phyloP scores from a whole-genome alignment of 148 eudicot species.

The Camellia granthamiana region DNA sequence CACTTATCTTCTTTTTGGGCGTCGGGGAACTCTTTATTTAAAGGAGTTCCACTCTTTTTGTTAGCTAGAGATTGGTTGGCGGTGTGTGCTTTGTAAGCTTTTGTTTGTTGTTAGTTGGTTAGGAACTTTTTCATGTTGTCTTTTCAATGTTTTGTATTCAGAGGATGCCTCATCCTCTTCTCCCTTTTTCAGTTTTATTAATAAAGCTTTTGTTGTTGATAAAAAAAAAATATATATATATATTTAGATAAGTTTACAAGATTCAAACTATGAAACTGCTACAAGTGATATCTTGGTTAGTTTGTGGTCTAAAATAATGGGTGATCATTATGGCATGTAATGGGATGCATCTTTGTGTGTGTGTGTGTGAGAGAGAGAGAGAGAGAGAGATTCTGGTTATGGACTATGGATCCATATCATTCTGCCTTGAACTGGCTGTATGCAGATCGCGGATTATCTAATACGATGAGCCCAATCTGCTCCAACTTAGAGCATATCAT shows the following conservation, averaged over 20 bases:
- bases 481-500: neutral
- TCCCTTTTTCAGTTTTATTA: too few species aligned
- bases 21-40: too few species aligned
- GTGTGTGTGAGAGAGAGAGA: neutral
- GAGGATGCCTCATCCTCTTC: too few species aligned
- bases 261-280: neutral
- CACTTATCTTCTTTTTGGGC: too few species aligned
- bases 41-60: too few species aligned
- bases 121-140: too few species aligned
- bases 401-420: neutral
- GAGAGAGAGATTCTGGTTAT: neutral
- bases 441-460: neutral
- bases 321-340: slow-evolving; percentile 1
- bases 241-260: neutral
- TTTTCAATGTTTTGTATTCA: too few species aligned
- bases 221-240: too few species aligned
- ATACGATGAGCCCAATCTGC: neutral
- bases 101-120: too few species aligned
- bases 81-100: too few species aligned
- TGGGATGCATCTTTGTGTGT: neutral
- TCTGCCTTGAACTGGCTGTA: neutral
- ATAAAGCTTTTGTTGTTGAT: too few species aligned
- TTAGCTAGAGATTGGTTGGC: too few species aligned
- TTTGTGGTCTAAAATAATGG: slow-evolving; percentile 3
- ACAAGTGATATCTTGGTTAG: neutral